A percentile compares a stretch with the other conserved stretches of the same genome.
Evolutionary conservation across 768 basidiomycete species (phyloP).

Genomic region (Lanmaoa pseudosensibilis): DNA sequence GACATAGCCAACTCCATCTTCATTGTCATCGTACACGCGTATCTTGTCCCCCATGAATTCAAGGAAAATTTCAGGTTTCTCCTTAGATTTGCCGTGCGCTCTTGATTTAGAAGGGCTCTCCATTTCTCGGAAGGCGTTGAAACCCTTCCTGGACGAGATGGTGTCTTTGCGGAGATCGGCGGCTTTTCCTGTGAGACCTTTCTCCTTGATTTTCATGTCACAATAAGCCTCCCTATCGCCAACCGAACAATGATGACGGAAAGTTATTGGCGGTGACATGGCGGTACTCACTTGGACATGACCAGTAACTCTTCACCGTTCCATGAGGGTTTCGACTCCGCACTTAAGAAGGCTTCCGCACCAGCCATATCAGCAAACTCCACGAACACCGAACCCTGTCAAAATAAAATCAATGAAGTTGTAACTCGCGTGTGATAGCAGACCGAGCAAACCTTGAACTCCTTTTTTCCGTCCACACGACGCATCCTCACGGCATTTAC

Average conservation of each 20-base stretch:
- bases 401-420: background rate
- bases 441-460: conserved; percentile 71
- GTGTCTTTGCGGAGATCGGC: conserved; percentile 58
- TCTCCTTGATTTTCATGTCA: conserved; percentile 95
- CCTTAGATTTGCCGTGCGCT: conserved; percentile 36
- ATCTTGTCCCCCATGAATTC: conserved; percentile 75
- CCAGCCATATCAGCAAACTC: conserved; percentile 77
- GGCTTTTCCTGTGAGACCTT: conserved; percentile 77
- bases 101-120: conserved; percentile 38
- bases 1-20: conserved; percentile 49
- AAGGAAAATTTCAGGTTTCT: conserved; percentile 61
- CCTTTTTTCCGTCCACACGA: conserved; percentile 71
- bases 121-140: conserved; percentile 81
- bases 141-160: conserved; percentile 54
- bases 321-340: conserved; percentile 80
- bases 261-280: background rate
- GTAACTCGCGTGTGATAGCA: background rate
- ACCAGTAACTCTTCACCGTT: conserved; percentile 71
- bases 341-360: conserved; percentile 73
- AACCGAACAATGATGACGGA: background rate
- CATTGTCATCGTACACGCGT: conserved; percentile 52
- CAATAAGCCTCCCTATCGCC: conserved; percentile 76
- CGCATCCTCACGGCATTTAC: conserved; percentile 88
- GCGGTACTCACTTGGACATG: conserved; percentile 77
- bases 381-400: conserved; percentile 88